A percentile compares a stretch with the other conserved stretches of the same genome.
Conservation (phyloP, 805 yeast species). For the Lipomyces yamadae region DNA sequence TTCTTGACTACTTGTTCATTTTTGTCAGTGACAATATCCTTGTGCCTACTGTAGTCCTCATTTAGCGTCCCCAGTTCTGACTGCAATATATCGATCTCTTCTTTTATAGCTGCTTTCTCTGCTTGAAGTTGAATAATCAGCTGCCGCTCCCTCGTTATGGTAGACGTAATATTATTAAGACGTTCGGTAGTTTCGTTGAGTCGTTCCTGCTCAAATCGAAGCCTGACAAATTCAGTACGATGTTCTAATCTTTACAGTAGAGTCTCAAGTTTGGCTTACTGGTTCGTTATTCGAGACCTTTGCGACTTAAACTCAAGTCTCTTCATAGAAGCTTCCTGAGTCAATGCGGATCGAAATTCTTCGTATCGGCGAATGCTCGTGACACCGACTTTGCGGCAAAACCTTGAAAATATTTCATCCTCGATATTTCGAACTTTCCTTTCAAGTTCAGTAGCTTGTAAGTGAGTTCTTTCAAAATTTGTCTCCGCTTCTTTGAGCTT, state of each 20-base stretch:
- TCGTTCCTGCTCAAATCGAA: constrained; percentile 68
- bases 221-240: constrained; percentile 13
- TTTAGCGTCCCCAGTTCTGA: constrained; percentile 42
- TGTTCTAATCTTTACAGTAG: background rate
- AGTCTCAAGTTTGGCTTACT: constrained; percentile 40
- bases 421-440: constrained; percentile 39
- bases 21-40: constrained; percentile 25
- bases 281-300: constrained; percentile 62
- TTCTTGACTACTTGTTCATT: constrained; percentile 27
- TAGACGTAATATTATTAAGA: constrained; percentile 45
- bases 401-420: constrained; percentile 48
- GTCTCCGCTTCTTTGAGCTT: constrained; percentile 45
- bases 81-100: constrained; percentile 51
- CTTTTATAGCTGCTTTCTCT: constrained; percentile 49
- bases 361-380: constrained; percentile 70
- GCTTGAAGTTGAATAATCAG: constrained; percentile 47
- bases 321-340: constrained; percentile 51
- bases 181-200: constrained; percentile 56
- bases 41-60: constrained; percentile 32
- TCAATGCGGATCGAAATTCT: constrained; percentile 57
- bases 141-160: constrained; percentile 49
- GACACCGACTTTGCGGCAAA: constrained; percentile 63
- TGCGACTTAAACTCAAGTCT: constrained; percentile 65
- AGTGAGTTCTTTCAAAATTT: constrained; percentile 43
- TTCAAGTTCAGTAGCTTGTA: constrained; percentile 50